These are phyloP conservation scores for Tritrichomonas musculus DNA, from an alignment of 208 protist genomes.

Conservation along the genomic window DNA sequence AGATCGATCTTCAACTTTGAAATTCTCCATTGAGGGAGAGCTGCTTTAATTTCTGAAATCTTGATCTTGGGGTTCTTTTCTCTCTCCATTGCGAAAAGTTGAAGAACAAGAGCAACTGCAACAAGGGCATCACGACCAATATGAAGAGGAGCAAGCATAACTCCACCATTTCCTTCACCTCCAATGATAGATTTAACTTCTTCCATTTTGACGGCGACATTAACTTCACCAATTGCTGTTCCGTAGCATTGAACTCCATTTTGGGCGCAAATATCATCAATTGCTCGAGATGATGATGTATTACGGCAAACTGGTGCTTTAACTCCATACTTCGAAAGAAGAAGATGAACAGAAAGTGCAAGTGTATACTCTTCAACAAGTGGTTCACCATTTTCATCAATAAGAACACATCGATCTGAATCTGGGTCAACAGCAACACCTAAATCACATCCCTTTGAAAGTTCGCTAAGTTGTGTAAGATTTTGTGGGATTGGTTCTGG, in stretches of 20 bases:
- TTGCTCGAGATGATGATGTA: background rate
- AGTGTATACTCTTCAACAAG: conserved; percentile 18
- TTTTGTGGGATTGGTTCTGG: conserved; percentile 30
- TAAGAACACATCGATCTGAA: conserved; percentile 13
- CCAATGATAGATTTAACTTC: background rate
- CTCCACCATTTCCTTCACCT: conserved; percentile 18
- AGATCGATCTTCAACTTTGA: background rate
- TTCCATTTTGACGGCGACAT: background rate
- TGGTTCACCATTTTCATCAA: background rate
- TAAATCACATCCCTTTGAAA: background rate
- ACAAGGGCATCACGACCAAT: conserved; percentile 10
- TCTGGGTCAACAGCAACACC: conserved; percentile 11
- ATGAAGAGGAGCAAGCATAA: background rate
- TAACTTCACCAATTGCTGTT: conserved; percentile 20
- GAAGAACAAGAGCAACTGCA: background rate
- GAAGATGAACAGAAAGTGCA: background rate
- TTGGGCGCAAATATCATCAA: background rate
- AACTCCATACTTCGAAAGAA: background rate
- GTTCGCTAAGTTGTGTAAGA: background rate
- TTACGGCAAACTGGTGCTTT: conserved; percentile 30
- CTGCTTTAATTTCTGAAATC: background rate
- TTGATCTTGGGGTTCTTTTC: background rate
- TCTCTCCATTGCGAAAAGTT: background rate
- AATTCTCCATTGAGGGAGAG: conserved; percentile 24
- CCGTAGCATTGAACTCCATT: background rate